Evolutionary conservation across 495 filamentous ascomycete species (phyloP), one percentile per base, ranked within the genome.

Genomic region (Podospora tetraspora): DNA sequence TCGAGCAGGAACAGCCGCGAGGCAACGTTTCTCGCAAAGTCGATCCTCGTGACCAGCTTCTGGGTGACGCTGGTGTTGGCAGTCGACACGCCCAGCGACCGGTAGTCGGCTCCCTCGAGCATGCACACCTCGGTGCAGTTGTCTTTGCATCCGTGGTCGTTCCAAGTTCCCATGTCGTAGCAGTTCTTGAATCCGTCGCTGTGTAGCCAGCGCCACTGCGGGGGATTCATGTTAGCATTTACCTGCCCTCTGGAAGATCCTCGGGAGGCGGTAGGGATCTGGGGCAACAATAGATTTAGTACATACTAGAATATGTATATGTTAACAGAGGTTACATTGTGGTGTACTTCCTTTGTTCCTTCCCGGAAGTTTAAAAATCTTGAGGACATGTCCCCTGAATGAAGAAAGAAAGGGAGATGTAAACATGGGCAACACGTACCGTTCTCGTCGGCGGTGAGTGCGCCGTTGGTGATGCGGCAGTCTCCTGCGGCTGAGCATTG

Each of bases 1-100:
- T 76, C 82, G 80, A 86, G 81, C 22, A 87, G 74, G 76, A 84
- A 87, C 61, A 84, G 67, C 59, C 85, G 79, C 34, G 84, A 81
- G 63, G 79, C 80, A 62, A 81, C 73, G 71, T 81, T 83, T 60
- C 71, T 77, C n/a, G 72, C 66, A 68, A 77, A 81, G 5, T 80
- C 74, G 67, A 75, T 66, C 71, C 77, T 76, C 30, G 85, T 88
- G 61, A 84, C 74, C 77, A 88, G 85, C 69, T 75, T 74, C 52
- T 78, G 78, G 10, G 77, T 76, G 9, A 82, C 69, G 57, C 71
- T 76, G 63, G 78, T 70, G 65, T 76, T 77, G 66, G 73, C 24
- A 3, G 25, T 72, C 63, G 77, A 72, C 61, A 80, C 81, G 66
- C 81, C 81, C 62, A 72, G 77, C 34, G 69, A 69, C 52, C 67